Base-by-base conservation (phyloP, 805 yeast genomes). In the Ogataea siamensis region DNA sequence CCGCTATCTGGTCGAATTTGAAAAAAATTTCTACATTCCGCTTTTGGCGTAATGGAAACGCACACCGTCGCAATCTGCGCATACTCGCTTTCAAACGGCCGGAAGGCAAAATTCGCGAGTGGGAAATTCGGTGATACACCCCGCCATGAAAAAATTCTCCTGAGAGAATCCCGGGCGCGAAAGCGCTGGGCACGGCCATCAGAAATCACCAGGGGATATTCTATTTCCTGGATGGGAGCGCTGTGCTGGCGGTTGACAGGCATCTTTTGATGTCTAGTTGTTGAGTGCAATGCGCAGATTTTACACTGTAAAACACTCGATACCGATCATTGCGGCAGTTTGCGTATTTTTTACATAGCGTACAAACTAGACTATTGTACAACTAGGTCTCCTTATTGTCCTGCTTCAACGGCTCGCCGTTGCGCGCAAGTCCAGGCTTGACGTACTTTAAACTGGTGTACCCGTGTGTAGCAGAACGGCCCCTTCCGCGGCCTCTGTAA, bases 51-150 rank as follows among this genome's bases (percentile, higher is more conserved):
- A 46, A 37, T 39, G 34, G 47, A 24, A 39, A 34, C 39, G 50
- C 50, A 42, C 45, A 40, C 43, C 48, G 53, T 40, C 49, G 46
- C 40, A 48, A 40, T 61, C 63, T 58, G 55, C 60, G 64, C 55
- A 50, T 55, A 60, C 66, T 60, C 62, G 63, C 51, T 37, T 40
- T 48, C 66, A 54, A 37, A 56, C 55, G 61, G 55, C 42, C 30
- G 34, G 24, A 25, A 31, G 32, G 45, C 40, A 32, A 13, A n/a
- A 5, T 19, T 34, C 23, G 63, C 64, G 65, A 62, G 67, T 62
- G 67, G 67, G 67, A 62, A 62, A 62, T 62, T 62, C 67, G 67
- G 67, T 62, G 67, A 60, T 51, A 43, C 49, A 39, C 62, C 43
- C 59, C 54, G 43, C 57, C 55, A 50, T 26, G 13, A 39, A 35